Percentiles rank a stretch among this genome's conserved stretches.
Conservation (phyloP, 73 alveolate genomes). For the Paramecium primaurelia region DNA sequence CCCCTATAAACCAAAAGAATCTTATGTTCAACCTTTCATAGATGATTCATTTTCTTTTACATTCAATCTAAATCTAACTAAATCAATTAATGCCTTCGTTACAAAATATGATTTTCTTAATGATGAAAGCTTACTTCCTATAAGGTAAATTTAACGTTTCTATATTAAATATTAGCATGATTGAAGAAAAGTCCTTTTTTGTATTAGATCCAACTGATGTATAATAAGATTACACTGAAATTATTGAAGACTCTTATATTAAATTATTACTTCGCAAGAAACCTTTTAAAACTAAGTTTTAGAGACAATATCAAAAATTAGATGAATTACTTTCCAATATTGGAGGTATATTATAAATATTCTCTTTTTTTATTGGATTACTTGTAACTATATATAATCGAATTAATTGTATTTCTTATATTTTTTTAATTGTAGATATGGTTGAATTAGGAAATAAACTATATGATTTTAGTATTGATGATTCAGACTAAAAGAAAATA, state of each 20-base stretch:
- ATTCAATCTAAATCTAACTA: background rate
- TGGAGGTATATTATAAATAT: background rate
- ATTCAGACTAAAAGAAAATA: background rate
- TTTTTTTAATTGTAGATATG: background rate
- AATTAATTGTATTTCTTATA: background rate
- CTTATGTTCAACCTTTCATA: background rate
- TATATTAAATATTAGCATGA: background rate
- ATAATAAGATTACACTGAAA: background rate
- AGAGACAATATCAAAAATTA: background rate
- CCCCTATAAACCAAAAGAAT: background rate
- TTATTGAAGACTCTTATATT: background rate
- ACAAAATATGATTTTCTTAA: background rate
- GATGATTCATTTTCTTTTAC: background rate
- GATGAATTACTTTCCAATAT: background rate
- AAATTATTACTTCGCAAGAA: background rate
- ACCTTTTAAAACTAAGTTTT: background rate
- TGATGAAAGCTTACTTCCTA: background rate
- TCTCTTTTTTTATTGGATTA: background rate
- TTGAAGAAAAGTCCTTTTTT: background rate
- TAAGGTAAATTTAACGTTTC: background rate
- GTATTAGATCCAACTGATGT: background rate
- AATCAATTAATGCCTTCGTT: background rate
- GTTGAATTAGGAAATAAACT: background rate
- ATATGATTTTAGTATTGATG: conserved; percentile 1
- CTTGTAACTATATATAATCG: background rate